Base-by-base conservation (phyloP, 2,329 filamentous ascomycete genomes). In the Neurospora sp. region DNA sequence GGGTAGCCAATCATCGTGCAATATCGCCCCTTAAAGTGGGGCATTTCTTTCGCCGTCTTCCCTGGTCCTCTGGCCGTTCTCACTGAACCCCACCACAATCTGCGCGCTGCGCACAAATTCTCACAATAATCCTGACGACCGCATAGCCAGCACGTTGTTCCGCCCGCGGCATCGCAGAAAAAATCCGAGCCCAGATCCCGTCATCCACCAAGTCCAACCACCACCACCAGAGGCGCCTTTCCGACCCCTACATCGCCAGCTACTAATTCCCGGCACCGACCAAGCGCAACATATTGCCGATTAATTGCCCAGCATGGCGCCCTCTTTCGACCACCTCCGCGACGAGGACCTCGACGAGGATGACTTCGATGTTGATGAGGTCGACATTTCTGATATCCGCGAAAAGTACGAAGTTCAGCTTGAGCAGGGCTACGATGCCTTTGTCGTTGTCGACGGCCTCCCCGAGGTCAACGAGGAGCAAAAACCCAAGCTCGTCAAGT, bases 381-480 rank as follows among this genome's bases (percentile, higher is more conserved):
- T 98, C 81, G 95, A 98, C 81, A 93, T 97, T 81, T 95, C 92
- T 76, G 95, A 99, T 83, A 87, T 99, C 75, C 88, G 90, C 80
- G 94, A 96, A 81, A 93, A 96, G 82, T 97, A 94, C 80, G 93
- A 98, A 83, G 94, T 98, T 73, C 92, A 95, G 80, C 86, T 98
- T 74, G 96, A 99, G 81, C 92, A 97, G 81, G 96, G 96, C 71
- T 91, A 97, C 77, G 96, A 99, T 80, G 91, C 93, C 74, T 99
- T 99, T 78, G 92, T 99, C 74, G 94, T 98, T 73, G 88, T 98
- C 79, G 96, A 99, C 81, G 96, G 96, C 74, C 88, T 99, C 62
- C 96, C 96, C 74, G 84, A 91, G 74, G 95, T 99, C 74, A 92
- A 86, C 71, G 92, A 94, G 80, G 95, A 96, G 67, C 94, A 92